Base-by-base conservation (phyloP, 805 yeast species). In the Starmerella asiatica region DNA sequence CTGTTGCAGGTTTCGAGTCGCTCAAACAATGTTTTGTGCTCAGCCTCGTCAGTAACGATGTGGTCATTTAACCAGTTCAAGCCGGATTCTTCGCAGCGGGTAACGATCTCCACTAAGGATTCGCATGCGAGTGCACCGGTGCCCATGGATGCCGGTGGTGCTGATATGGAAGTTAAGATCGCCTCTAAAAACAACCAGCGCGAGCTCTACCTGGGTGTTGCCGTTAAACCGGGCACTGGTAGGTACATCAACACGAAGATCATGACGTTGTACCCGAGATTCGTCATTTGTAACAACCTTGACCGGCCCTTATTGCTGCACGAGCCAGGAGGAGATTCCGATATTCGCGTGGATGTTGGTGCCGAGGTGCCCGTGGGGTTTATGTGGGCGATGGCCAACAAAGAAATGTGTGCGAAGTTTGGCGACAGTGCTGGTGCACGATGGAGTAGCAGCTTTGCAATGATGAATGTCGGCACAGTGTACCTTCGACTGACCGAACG, bases 81-180 rank as follows among this genome's bases (percentile, higher is more conserved):
- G 31, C 77, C 79, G 50, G 65, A 93, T 42, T 93, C 86, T 0
- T 53, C 69, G 20, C 51, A 86, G 5, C 69, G 70, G 44, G 67
- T 82, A 3, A 28, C 44, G 1, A 12, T 43, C 5, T 8, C 44
- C 2, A 11, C 42, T 17, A 79, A 71, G 0, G 81, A 79, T 39
- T 78, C 94, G 0, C 65, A 67, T 5, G 71, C 81, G 71, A 79
- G 94, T 47, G 56, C 64, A 1, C 81, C 83, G 2, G 64, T 83
- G 35, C 77, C 93, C 55, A 75, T 91, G 52, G 95, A 86, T 55
- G 93, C 94, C 3, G 70, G 88, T 40, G 98, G 98, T 0, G 88
- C 85, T 47, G 65, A 75, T 1, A 68, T 71, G 32, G 94, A 75
- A 40, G 62, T 71, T 3, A 59, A 61, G 3, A 56, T 75, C 39